phyloP scores from a whole-genome alignment of 305 asterid species.

The Ajuga reptans region DNA sequence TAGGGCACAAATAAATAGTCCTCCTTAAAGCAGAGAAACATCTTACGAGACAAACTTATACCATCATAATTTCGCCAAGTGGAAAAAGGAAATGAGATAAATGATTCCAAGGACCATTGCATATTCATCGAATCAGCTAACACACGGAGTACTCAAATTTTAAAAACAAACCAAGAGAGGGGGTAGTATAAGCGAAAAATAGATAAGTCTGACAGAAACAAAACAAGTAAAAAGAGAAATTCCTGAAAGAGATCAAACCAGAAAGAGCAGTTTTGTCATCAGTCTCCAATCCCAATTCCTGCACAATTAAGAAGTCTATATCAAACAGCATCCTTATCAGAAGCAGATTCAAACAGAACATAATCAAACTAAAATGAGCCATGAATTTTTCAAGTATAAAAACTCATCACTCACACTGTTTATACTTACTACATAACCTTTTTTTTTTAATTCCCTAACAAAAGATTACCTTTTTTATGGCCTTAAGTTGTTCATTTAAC shows the following conservation, averaged over 20 bases:
- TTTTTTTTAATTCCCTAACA: too few relatives aligned
- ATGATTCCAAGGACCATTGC: not conserved
- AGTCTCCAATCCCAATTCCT: conserved; percentile 96
- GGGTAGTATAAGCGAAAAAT: not conserved
- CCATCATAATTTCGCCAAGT: not conserved
- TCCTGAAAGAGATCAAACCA: conserved; percentile 39
- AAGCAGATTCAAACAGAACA: conserved; percentile 18
- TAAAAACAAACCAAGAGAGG: not conserved
- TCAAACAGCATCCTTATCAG: conserved; percentile 7
- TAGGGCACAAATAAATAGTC: not conserved
- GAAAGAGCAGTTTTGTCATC: conserved; percentile 99
- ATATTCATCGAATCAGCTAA: not conserved
- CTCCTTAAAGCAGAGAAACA: not conserved
- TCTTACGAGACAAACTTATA: not conserved
- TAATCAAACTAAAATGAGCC: not conserved
- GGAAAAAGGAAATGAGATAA: not conserved
- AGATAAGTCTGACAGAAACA: conserved; percentile 8
- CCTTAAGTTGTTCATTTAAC: conserved; percentile 92
- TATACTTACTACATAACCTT: conserved; percentile 6
- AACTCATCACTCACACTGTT: not conserved
- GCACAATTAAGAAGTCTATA: conserved; percentile 23
- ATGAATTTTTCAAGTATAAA: conserved; percentile 1
- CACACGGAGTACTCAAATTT: not conserved
- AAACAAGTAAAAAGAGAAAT: not conserved
- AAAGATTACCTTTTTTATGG: conserved; percentile 86